A percentile compares a stretch with the other conserved stretches of the same genome.
Conservation (phyloP, 2,329 filamentous ascomycete species). For the Fusarium austroafricanum region DNA sequence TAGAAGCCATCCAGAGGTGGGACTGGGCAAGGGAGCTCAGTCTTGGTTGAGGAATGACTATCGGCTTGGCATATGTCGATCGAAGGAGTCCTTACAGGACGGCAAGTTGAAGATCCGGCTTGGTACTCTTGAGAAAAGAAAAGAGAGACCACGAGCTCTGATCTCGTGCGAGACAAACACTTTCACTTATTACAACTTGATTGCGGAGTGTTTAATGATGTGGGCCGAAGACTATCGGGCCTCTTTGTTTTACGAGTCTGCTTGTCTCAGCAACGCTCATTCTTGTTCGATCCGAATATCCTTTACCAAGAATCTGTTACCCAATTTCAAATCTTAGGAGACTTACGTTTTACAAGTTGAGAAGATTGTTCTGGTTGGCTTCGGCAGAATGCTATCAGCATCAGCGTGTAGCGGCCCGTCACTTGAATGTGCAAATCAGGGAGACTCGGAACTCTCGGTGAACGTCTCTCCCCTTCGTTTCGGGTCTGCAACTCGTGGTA, state of each 20-base stretch:
- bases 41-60: constrained; percentile 16
- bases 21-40: constrained; percentile 10
- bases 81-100: constrained; percentile 9
- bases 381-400: neutral
- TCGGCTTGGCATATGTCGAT: constrained; percentile 39
- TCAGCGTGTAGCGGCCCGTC: neutral
- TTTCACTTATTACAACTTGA: neutral
- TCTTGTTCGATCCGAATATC: neutral
- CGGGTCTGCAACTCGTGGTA: neutral
- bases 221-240: constrained; percentile 32
- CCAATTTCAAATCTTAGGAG: neutral
- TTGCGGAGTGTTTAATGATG: neutral
- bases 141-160: neutral
- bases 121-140: constrained; percentile 21
- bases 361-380: neutral
- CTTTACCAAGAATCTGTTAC: neutral
- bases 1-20: neutral
- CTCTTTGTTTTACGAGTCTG: neutral
- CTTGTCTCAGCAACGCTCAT: neutral
- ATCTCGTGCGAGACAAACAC: constrained; percentile 8
- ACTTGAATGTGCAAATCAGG: neutral
- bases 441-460: neutral
- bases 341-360: neutral
- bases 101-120: constrained; percentile 41
- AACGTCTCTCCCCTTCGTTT: neutral